Conservation (phyloP, 2,329 filamentous ascomycete genomes). For the Clonostachys rhizophaga region DNA sequence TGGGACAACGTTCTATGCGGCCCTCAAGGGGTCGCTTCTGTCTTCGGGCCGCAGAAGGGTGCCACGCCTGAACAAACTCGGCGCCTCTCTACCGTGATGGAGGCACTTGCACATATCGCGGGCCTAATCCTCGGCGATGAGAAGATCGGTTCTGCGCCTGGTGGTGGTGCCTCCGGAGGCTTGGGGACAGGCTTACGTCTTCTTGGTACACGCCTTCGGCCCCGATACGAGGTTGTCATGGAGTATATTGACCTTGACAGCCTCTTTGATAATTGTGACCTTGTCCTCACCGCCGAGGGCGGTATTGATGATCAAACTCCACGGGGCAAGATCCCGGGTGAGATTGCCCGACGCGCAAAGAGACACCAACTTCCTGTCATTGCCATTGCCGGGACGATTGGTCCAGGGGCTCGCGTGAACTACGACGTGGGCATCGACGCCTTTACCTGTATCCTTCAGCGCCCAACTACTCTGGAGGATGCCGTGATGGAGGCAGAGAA, state of each 20-base stretch:
- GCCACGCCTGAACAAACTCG: conserved; percentile 35
- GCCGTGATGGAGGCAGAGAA: conserved; percentile 19
- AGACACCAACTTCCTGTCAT: conserved; percentile 36
- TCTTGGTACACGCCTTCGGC: conserved; percentile 36
- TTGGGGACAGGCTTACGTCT: conserved; percentile 45
- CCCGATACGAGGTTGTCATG: conserved; percentile 42
- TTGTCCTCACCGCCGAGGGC: conserved; percentile 48
- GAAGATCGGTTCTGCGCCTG: conserved; percentile 28
- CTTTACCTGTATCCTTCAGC: conserved; percentile 23
- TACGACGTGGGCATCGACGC: conserved; percentile 25
- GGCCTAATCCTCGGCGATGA: conserved; percentile 23
- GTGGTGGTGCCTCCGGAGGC: conserved; percentile 46
- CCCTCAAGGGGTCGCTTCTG: conserved; percentile 37
- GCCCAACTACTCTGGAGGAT: conserved; percentile 21
- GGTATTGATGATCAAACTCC: conserved; percentile 46
- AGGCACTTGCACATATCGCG: conserved; percentile 29
- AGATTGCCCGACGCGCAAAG: conserved; percentile 42
- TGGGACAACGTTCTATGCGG: conserved; percentile 47
- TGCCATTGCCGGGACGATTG: conserved; percentile 29
- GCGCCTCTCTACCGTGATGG: conserved; percentile 32
- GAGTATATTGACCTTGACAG: conserved; percentile 42
- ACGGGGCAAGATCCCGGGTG: conserved; percentile 46
- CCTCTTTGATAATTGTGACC: conserved; percentile 39
- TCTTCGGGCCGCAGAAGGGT: conserved; percentile 48
- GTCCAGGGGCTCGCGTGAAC: conserved; percentile 21